phyloP scores from a whole-genome alignment of 208 protist genomes.

The Leishmania aethiopica region DNA sequence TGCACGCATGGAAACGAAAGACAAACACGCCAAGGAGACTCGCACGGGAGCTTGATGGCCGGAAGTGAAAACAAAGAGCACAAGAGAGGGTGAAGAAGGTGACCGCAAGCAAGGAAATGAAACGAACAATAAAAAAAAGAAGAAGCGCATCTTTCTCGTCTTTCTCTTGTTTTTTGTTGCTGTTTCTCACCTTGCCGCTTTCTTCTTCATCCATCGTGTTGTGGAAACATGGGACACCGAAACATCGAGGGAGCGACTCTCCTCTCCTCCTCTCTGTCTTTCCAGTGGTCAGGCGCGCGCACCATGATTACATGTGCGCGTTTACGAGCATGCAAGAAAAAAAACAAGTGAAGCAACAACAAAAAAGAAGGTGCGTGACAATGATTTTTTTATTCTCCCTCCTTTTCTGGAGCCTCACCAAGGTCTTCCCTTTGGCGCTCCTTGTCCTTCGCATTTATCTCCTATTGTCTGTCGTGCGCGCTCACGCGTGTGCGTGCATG shows the following conservation, averaged over 20 bases:
- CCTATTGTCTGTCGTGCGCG: neutral
- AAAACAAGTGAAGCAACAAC: neutral
- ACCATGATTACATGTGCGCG: neutral
- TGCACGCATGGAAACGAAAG: no score
- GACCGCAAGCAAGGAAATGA: neutral
- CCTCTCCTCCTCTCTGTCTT: neutral
- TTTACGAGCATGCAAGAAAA: neutral
- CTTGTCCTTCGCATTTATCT: neutral
- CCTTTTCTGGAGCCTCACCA: neutral
- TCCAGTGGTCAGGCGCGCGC: neutral
- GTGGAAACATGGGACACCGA: neutral
- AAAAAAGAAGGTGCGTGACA: neutral
- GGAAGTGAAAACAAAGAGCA: neutral
- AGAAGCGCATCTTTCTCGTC: neutral
- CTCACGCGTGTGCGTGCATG: neutral
- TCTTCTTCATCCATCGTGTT: neutral
- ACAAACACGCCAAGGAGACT: neutral
- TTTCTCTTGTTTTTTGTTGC: neutral
- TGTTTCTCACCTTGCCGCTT: neutral
- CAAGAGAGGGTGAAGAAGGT: neutral
- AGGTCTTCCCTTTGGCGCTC: neutral
- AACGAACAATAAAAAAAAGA: no score
- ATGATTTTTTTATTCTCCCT: neutral
- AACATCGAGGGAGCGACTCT: neutral
- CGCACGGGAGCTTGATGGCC: neutral